Evolutionary conservation across 176 grass and related monocot species (phyloP), one percentile per base, ranked within the genome.

Genomic region (Zea luxurians): DNA sequence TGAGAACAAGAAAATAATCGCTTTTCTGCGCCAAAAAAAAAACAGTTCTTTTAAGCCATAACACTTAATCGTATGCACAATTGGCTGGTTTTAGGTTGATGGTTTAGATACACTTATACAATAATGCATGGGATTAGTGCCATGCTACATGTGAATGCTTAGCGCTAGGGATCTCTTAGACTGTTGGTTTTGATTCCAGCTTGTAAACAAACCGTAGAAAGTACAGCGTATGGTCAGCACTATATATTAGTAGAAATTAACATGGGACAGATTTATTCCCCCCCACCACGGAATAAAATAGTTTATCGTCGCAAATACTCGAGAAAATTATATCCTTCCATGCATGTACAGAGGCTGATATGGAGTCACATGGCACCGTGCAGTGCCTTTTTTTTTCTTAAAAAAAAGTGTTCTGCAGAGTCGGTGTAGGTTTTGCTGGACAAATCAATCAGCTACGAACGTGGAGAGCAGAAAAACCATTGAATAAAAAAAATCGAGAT

Each of bases 231-330:
- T 75, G 70, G 71, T 63, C 71, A 76, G 82, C 65, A 71, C 35
- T 37, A 66, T 48, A 84, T 70, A 27, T 27, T 27, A 80, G 75
- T 48, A 88, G 4, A 40, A 88, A 58, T 77, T 81, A 84, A 72
- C 77, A 81, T 77, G 77, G 70, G 71, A 84, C 86, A 76, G 77
- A 81, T 84, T 65, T 76, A 88, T 84, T 71, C 77, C 73, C 82
- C 77, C 82, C 73, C 82, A 81, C 82, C 64, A 84, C 49, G 82
- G 65, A 80, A 76, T 88, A 88, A 88, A 88, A 80, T 84, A 88
- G 58, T 84, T 84, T 81, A 88, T 84, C 71, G 66, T 84, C 37
- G 4, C 43, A 48, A 46, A 54, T 75, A 61, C 69, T 46, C 7
- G 1, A 60, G 13, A 75, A 63, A 80, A 76, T 50, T 47, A 84